phyloP scores from a whole-genome alignment of 305 asterid genomes.

The Solanum hybrid region DNA sequence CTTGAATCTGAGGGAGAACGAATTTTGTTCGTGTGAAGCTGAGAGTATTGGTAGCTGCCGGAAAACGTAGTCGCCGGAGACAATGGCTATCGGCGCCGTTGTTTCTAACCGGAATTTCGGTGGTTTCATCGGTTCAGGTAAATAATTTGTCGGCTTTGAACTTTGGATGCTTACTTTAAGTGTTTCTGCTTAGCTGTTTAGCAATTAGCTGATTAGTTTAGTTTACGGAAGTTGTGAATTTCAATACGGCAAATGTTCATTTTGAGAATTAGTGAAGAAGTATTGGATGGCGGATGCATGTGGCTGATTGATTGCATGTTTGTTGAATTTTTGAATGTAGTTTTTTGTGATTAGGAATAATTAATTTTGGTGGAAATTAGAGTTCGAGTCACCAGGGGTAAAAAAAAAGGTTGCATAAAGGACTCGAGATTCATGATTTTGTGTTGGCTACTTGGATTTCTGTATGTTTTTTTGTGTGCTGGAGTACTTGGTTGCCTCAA shows the following conservation, averaged over 20 bases:
- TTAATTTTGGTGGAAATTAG: neutral
- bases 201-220: neutral
- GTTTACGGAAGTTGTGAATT: neutral
- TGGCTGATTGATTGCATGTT: neutral
- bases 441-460: neutral
- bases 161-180: neutral
- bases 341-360: neutral
- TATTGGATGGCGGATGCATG: neutral
- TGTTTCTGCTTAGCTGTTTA: neutral
- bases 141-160: neutral
- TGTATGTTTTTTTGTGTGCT: neutral
- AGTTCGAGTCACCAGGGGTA: neutral
- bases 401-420: neutral
- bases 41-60: neutral
- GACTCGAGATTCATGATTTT: neutral
- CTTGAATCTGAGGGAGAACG: neutral
- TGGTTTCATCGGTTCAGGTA: constrained; percentile 42
- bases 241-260: neutral
- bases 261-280: neutral
- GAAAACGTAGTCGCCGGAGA: constrained; percentile 18
- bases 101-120: constrained; percentile 70
- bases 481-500: neutral
- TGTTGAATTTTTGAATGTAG: neutral
- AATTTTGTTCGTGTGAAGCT: neutral
- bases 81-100: constrained; percentile 74